Evolutionary conservation across 1,284 basidiomycete genomes (phyloP).

Genomic region (Leccinum pallidistipes): DNA sequence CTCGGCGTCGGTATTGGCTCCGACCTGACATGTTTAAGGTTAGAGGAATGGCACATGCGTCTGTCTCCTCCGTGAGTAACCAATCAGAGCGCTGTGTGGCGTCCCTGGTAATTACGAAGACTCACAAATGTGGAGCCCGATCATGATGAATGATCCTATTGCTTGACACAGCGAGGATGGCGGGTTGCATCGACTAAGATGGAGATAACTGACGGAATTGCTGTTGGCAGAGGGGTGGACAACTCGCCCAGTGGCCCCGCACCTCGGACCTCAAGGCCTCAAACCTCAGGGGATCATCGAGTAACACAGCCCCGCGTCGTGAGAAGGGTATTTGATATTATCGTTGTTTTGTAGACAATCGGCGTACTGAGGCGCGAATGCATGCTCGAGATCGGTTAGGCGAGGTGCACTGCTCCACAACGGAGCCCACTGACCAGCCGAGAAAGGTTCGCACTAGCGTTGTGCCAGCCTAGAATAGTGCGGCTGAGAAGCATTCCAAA

Average conservation of each 20-base stretch:
- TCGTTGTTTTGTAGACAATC: conserved; percentile 14
- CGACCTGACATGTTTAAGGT: conserved; percentile 30
- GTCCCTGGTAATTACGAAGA: conserved; percentile 29
- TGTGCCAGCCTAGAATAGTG: conserved; percentile 26
- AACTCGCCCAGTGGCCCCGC: conserved; percentile 10
- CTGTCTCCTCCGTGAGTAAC: conserved; percentile 26
- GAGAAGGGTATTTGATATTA: conserved; percentile 22
- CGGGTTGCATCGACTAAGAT: conserved; percentile 12
- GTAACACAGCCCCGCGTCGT: conserved; percentile 12
- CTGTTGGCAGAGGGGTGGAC: conserved; percentile 8
- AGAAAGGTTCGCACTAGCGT: conserved; percentile 27
- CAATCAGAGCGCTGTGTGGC: conserved; percentile 24
- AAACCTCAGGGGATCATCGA: conserved; percentile 11
- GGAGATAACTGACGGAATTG: conserved; percentile 19
- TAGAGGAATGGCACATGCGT: conserved; percentile 14
- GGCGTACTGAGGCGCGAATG: conserved; percentile 26
- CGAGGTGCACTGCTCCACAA: conserved; percentile 11
- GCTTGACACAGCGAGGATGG: conserved; percentile 17
- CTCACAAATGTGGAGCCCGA: conserved; percentile 21
- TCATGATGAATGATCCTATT: conserved; percentile 23
- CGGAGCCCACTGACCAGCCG: conserved; percentile 14
- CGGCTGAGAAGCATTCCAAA: conserved; percentile 26
- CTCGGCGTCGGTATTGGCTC: conserved; percentile 26
- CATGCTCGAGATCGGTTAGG: conserved; percentile 24
- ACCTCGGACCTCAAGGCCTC: neutral